Base-by-base conservation (phyloP, 2,329 filamentous ascomycete species). In the Graphium sp. region DNA sequence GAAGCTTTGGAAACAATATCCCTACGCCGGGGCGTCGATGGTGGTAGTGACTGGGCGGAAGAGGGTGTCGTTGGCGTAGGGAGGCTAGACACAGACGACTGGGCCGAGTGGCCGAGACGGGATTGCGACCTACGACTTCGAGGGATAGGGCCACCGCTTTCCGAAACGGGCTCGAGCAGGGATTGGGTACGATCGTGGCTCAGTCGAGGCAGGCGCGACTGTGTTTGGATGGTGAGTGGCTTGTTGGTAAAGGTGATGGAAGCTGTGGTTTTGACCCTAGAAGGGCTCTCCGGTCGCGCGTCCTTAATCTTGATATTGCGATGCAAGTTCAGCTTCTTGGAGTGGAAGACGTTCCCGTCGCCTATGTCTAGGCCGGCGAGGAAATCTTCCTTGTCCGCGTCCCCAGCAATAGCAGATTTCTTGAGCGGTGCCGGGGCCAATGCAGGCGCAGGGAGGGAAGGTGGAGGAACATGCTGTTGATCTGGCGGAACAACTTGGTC, bases 181-280 rank as follows among this genome's bases (percentile, higher is more conserved):
- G 79, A 79, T 39, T 72, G 68, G 5, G 74, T 68, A 30, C 77
- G 66, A 43, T 82, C 77, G 48, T 80, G 74, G 34, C 62, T 63
- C 20, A 85, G 77, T 29, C 84, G 71, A 21, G 87, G 84, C 34
- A 93, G 77, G 32, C 84, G 75, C 19, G 84, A 89, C 9, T 24
- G 28, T 16, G 32, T 31, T 18, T 46, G 54, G n/a, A n/a, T n/a
- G 8, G 57, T 46, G 15, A 58, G 45, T n/a, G 67, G 56, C 43
- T 85, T 84, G 51, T 80, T 89, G 26, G 82, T 91, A 46, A 95
- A 95, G 6, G 84, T 94, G 35, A 95, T 61, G 9, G 85, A 87
- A 17, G 89, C 78, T 8, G 82, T 74, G 12, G 81, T 71, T 46
- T 75, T 76, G 13, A 69, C 69, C 35, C 80, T 68, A 14, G 67